Conservation (phyloP, 495 filamentous ascomycete species). For the Penicillium taxi region DNA sequence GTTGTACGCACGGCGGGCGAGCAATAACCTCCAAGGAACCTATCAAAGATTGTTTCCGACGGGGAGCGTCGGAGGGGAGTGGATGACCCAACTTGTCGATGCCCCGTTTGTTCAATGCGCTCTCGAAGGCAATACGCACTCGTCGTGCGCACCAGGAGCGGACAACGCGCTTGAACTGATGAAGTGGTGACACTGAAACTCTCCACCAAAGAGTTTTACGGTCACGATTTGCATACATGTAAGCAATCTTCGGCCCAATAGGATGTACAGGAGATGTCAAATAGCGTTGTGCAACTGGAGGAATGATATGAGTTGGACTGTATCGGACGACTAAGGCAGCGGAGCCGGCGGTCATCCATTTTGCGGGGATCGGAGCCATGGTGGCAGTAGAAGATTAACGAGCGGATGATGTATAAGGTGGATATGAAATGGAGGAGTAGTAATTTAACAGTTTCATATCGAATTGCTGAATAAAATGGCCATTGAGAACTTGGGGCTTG, state of each 20-base stretch:
- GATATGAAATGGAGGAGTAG: not conserved
- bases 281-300: slow-evolving; percentile 29
- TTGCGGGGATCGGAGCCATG: not conserved
- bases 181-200: slow-evolving; percentile 18
- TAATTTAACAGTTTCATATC: slow-evolving; percentile 15
- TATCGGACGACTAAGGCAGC: slow-evolving; percentile 20
- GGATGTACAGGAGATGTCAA: slow-evolving; percentile 17
- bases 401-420: no score
- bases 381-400: not conserved
- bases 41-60: slow-evolving; percentile 7
- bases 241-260: slow-evolving; percentile 31
- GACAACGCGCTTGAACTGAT: slow-evolving; percentile 39
- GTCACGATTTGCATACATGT: slow-evolving; percentile 28
- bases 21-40: slow-evolving; percentile 26
- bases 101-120: slow-evolving; percentile 48
- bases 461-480: not conserved
- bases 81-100: slow-evolving; percentile 46
- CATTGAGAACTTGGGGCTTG: not conserved
- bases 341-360: slow-evolving; percentile 7
- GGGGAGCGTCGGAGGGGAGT: slow-evolving; percentile 1
- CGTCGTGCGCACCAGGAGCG: slow-evolving; percentile 44
- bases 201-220: slow-evolving; percentile 45
- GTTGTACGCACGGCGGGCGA: slow-evolving; percentile 5
- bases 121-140: slow-evolving; percentile 44
- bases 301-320: slow-evolving; percentile 10